Evolutionary conservation across 2,329 filamentous ascomycete species (phyloP), one percentile per base, ranked within the genome.

Genomic region (Penicillium oxalicum): DNA sequence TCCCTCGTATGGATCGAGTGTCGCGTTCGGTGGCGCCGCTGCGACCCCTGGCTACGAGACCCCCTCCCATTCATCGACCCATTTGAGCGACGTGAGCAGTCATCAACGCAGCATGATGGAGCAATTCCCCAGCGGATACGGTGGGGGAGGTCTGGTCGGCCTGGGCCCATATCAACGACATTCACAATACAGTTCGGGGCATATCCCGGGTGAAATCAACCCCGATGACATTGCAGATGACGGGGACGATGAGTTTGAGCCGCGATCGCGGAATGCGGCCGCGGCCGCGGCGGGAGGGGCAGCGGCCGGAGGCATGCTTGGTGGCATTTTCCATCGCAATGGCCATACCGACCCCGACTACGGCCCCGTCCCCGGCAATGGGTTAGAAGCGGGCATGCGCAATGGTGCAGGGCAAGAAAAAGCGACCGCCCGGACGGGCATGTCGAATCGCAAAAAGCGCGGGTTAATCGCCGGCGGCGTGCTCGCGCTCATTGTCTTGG

Each of bases 181-280:
- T 60, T 79, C 70, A 40, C 74, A 64, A 9, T 68, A 76, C 69
- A 76, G 77, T 50, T 70, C 76, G 25, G 67, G 72, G 7, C 69
- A 79, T 44, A 56, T 62, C 35, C 72, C 80, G 1, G 78, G 68
- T 44, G 64, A 68, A 44, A 77, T 93, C 50, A 84, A 95, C 64
- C 89, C 90, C 2, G 82, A 87, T 61, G 83, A 84, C 11, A 91
- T 95, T 55, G 80, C 80, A 24, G 91, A 95, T 65, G 91, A 96
- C 62, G 89, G 88, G 27, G 91, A 95, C 61, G 91, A 95, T 64
- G 89, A 86, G 1, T 77, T 93, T 44, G 76, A 83, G 79, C 58
- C 71, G 66, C 41, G 63, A 61, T 69, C 66, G 59, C 73, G 42
- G 2, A 51, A 45, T 44, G 51, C 53, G 75, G 65, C 76, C 79